Percentiles rank a stretch among this genome's conserved stretches.
These are phyloP conservation scores for Fusarium anthophilum DNA, from an alignment of 2,329 filamentous ascomycete species.

Conservation along the genomic window DNA sequence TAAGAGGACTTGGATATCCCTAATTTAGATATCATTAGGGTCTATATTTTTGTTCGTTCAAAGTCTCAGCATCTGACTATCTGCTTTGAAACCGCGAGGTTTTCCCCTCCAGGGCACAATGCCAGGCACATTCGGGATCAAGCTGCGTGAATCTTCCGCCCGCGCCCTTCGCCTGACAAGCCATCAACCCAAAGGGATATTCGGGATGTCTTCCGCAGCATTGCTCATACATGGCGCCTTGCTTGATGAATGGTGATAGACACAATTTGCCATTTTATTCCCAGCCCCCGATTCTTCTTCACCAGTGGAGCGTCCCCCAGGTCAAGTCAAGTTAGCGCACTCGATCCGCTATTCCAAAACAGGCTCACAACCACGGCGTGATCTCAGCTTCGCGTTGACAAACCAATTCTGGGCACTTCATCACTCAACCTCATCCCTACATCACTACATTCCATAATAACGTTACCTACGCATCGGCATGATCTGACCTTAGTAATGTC, in stretches of 20 bases:
- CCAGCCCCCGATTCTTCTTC: neutral
- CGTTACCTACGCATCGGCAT: neutral
- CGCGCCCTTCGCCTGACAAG: neutral
- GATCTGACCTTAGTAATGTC: conserved; percentile 11
- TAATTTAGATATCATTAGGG: rapidly evolving
- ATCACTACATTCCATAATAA: neutral
- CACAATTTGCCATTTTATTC: neutral
- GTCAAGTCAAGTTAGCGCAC: neutral
- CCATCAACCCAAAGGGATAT: rapidly evolving
- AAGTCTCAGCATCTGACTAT: neutral
- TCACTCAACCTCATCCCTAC: neutral
- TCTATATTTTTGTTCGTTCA: neutral
- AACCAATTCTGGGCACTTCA: neutral
- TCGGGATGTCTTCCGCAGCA: neutral
- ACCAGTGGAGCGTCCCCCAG: neutral
- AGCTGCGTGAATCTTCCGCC: neutral
- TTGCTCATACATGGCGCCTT: neutral
- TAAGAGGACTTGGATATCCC: rapidly evolving
- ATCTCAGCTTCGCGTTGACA: conserved; percentile 2
- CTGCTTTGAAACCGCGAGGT: rapidly evolving
- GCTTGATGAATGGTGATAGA: neutral
- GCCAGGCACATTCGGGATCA: neutral
- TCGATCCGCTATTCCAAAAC: neutral
- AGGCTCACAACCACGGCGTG: neutral
- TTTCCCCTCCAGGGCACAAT: too few relatives aligned